These are phyloP conservation scores for Suhomyces faveliae DNA, from an alignment of 805 yeast genomes.

Conservation along the genomic window DNA sequence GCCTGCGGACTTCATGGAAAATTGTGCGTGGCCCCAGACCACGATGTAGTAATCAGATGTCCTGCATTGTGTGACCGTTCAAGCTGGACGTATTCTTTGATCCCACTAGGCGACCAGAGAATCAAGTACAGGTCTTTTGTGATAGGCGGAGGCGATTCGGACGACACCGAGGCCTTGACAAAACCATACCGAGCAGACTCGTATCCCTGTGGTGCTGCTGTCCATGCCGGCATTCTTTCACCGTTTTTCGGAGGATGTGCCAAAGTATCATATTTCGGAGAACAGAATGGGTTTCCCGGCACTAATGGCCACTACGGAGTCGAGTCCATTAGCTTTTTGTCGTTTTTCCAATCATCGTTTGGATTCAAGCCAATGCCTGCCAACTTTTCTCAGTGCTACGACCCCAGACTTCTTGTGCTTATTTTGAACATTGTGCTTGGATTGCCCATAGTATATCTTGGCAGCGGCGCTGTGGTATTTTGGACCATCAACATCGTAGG, in stretches of 20 bases:
- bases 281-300: constrained; percentile 44
- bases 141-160: constrained; percentile 68
- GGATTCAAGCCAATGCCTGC: constrained; percentile 45
- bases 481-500: constrained; percentile 66
- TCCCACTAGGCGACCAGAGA: constrained; percentile 68
- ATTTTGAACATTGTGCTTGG: constrained; percentile 62
- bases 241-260: constrained; percentile 81
- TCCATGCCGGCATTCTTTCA: constrained; percentile 78
- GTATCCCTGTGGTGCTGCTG: constrained; percentile 84
- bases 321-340: constrained; percentile 55
- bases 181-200: constrained; percentile 85
- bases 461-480: constrained; percentile 42
- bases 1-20: constrained; percentile 72
- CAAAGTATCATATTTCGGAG: constrained; percentile 57
- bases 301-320: constrained; percentile 52
- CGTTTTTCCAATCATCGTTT: constrained; percentile 76
- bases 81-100: constrained; percentile 70
- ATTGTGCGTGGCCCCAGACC: constrained; percentile 50
- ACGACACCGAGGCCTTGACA: constrained; percentile 20
- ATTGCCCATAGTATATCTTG: constrained; percentile 55
- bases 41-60: constrained; percentile 62
- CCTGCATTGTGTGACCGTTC: constrained; percentile 85
- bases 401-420: constrained; percentile 61
- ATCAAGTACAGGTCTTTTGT: constrained; percentile 70
- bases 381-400: constrained; percentile 55